Evolutionary conservation across 805 yeast genomes (phyloP).

Genomic region (Cephaloascus albidus): DNA sequence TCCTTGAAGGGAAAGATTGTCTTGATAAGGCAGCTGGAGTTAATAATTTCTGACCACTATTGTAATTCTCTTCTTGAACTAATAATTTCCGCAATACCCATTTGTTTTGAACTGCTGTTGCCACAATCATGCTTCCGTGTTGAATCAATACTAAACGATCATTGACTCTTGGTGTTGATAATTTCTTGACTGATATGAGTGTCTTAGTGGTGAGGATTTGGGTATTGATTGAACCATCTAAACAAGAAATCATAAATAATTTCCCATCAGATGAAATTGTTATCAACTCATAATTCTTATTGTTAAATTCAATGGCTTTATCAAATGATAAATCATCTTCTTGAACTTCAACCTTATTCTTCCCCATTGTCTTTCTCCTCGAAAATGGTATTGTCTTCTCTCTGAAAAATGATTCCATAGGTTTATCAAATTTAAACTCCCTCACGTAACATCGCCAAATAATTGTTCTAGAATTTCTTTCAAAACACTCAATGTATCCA

Average conservation of each 20-base stretch:
- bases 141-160: slow-evolving; percentile 57
- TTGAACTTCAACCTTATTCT: slow-evolving; percentile 5
- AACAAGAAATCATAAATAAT: slow-evolving; percentile 38
- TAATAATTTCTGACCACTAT: slow-evolving; percentile 25
- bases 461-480: slow-evolving; percentile 44
- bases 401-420: slow-evolving; percentile 55
- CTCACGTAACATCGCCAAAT: slow-evolving; percentile 43
- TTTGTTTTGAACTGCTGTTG: slow-evolving; percentile 53
- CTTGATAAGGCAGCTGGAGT: slow-evolving; percentile 26
- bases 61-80: slow-evolving; percentile 37
- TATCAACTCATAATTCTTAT: neutral
- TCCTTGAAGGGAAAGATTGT: slow-evolving; percentile 10
- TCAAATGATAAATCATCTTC: neutral
- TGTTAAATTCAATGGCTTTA: neutral
- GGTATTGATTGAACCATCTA: slow-evolving; percentile 31
- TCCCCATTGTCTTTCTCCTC: slow-evolving; percentile 20
- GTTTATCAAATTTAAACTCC: slow-evolving; percentile 22
- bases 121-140: slow-evolving; percentile 45
- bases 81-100: slow-evolving; percentile 52
- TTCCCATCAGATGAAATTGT: slow-evolving; percentile 25
- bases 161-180: slow-evolving; percentile 65
- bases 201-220: slow-evolving; percentile 17
- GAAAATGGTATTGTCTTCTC: slow-evolving; percentile 38
- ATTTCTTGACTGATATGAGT: slow-evolving; percentile 42
- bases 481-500: slow-evolving; percentile 52